Base-by-base conservation (phyloP, 768 basidiomycete genomes). In the Agaricus sinodeliciosus region DNA sequence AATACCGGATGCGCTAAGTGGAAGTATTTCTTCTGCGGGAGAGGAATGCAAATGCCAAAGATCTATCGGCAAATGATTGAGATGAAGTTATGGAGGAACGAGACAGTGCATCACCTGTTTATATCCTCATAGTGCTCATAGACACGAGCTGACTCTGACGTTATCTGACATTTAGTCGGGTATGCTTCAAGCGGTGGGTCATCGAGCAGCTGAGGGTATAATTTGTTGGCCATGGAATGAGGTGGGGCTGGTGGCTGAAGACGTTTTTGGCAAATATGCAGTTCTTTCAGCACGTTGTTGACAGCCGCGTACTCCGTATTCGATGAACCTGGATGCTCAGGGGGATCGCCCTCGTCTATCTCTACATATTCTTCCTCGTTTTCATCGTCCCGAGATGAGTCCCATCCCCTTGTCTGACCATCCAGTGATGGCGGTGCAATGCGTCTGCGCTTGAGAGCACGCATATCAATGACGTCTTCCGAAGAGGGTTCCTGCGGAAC, bases 191-290 rank as follows among this genome's bases (percentile, higher is more conserved):
- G 18, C 5, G 11, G 26, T 43, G 45, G 46, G 49, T 57, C 45
- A 47, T 16, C 31, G 45, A 56, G 48, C 25, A 35, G 48, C 36
- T 22, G 18, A 9, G 18, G 4, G 44, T 54, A 25, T 15, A 54
- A 52, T 19, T 27, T 36, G 12, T 44, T 7, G 27, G 47, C 18
- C 16, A 37, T 27, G 34, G 45, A 48, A 6, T 27, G 18, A 26
- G 34, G 49, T 35, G 59, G 47, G 37, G 55, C 54, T 25, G 66
- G 47, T 3, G 67, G 60, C 11, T 80, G 68, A 46, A 86, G 75
- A 60, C 87, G 84, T 49, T 85, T 80, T 58, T 85, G 76, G 19
- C 84, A 72, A 36, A 80, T 73, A 59, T 90, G 88, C 48, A 90
- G 63, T 59, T 89, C 81, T 52, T 85, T 81, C 35, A 91, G 77